Base-by-base conservation (phyloP, 1,284 basidiomycete genomes). In the Marasmius oreades region DNA sequence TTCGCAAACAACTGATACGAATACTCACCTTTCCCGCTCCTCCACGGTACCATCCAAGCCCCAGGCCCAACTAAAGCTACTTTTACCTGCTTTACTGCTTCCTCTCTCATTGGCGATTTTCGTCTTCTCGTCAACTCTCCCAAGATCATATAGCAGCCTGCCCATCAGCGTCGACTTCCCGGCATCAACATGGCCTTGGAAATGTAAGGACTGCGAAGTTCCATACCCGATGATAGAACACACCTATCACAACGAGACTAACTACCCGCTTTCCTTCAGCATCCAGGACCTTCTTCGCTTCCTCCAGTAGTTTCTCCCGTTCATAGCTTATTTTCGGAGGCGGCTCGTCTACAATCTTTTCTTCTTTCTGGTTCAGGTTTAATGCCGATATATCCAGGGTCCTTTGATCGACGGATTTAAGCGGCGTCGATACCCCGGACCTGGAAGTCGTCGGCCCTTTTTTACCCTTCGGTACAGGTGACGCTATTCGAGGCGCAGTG, bases 81-180 rank as follows among this genome's bases (percentile, higher is more conserved):
- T 83, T 74, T 98, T 99, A 1, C 96, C 96, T 2, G 87, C 84
- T 69, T 92, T 95, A 60, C 80, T 85, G 61, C 92, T 95, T n/a
- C 92, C 93, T 52, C 95, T 79, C 71, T 97, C 95, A 69, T 98
- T 98, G 36, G 86, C 84, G 39, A 82, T 74, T 57, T 89, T 85
- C 37, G 88, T 88, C 70, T 93, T 93, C 67, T 98, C 94, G 56
- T 90, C 88, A 55, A 98, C 68, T 62, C 84, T 81, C 16, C 97
- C 96, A 0, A 97, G 79, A 61, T 98, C 97, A 68, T 97, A 95
- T 45, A 99, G 70, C 60, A 99, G 69, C 53, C 95, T 80, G 0
- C 96, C 96, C 94, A 98, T 98, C 45, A 99, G 72, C 0, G 96
- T 99, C 10, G 95, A 98, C 72, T 99, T 99, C 51, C 96, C 96